phyloP scores from a whole-genome alignment of 441 rosid species.

The Dalechampia spathulata region DNA sequence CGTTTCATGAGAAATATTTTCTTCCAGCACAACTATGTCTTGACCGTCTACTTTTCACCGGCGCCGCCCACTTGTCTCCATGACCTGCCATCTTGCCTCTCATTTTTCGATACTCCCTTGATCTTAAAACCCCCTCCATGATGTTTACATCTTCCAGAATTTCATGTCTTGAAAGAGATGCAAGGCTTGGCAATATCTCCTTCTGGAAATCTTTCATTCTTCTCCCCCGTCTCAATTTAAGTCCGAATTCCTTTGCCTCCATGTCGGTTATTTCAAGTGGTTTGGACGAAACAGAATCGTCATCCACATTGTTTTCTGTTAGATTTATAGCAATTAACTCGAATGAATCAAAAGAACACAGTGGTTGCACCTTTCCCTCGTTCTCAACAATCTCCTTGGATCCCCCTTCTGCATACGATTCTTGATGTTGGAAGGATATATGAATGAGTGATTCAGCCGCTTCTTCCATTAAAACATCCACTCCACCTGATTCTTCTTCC shows the following conservation, averaged over 20 bases:
- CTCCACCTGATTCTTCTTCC: conserved; percentile 21
- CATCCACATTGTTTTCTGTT: conserved; percentile 42
- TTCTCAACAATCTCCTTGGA: conserved; percentile 21
- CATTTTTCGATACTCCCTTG: conserved; percentile 66
- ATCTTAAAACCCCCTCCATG: conserved; percentile 67
- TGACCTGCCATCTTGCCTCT: conserved; percentile 33
- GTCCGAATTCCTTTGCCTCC: conserved; percentile 39
- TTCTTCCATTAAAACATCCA: conserved; percentile 28
- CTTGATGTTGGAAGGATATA: conserved; percentile 28
- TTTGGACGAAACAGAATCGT: conserved; percentile 45
- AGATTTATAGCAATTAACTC: conserved; percentile 49
- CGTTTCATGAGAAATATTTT: conserved; percentile 18
- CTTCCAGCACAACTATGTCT: conserved; percentile 23
- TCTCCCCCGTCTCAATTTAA: conserved; percentile 66
- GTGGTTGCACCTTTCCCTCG: conserved; percentile 22
- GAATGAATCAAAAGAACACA: conserved; percentile 48
- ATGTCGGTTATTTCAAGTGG: conserved; percentile 29
- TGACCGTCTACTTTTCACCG: conserved; percentile 32
- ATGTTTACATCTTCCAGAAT: conserved; percentile 66
- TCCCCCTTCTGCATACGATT: conserved; percentile 19
- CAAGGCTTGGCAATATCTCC: conserved; percentile 63
- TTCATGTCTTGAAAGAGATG: conserved; percentile 63
- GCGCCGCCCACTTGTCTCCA: conserved; percentile 26
- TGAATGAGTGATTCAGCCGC: conserved; percentile 65
- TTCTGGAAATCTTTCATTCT: conserved; percentile 79